Evolutionary conservation across 2,329 filamentous ascomycete species (phyloP).

Genomic region (Aspergillus sp.): DNA sequence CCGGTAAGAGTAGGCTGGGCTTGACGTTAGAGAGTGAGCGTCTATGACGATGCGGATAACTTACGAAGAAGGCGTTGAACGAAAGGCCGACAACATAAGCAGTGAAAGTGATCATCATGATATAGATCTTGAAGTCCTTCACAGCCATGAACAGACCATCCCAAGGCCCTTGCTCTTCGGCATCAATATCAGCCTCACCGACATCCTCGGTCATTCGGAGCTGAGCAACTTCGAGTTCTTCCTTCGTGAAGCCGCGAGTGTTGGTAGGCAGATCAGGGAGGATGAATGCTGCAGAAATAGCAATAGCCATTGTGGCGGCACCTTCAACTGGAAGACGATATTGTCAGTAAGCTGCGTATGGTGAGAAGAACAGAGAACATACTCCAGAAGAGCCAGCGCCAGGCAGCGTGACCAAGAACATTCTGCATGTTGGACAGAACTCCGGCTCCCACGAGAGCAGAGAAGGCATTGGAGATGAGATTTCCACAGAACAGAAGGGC

Average conservation of each 20-base stretch:
- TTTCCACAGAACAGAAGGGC: constrained; percentile 54
- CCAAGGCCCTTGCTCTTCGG: constrained; percentile 41
- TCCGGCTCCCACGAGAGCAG: constrained; percentile 51
- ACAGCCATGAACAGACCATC: constrained; percentile 57
- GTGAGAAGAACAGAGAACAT: constrained; percentile 59
- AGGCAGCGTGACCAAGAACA: constrained; percentile 42
- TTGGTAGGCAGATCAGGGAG: constrained; percentile 61
- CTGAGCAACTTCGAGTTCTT: constrained; percentile 55
- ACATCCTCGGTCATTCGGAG: constrained; percentile 63
- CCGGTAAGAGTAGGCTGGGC: constrained; percentile 31
- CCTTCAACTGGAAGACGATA: constrained; percentile 4
- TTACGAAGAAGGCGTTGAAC: constrained; percentile 62
- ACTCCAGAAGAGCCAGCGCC: constrained; percentile 56
- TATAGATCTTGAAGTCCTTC: constrained; percentile 65
- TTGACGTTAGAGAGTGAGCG: constrained; percentile 8
- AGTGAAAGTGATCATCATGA: constrained; percentile 67
- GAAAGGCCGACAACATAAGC: constrained; percentile 64
- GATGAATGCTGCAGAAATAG: constrained; percentile 38
- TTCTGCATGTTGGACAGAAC: constrained; percentile 52
- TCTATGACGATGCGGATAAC: neutral
- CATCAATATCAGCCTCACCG: constrained; percentile 60
- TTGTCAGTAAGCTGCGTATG: constrained; percentile 28
- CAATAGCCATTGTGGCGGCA: constrained; percentile 5
- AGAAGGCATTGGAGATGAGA: constrained; percentile 52
- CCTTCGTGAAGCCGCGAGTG: constrained; percentile 51